Base-by-base conservation (phyloP, 2,329 filamentous ascomycete genomes). In the Proliferodiscus dingleyae region DNA sequence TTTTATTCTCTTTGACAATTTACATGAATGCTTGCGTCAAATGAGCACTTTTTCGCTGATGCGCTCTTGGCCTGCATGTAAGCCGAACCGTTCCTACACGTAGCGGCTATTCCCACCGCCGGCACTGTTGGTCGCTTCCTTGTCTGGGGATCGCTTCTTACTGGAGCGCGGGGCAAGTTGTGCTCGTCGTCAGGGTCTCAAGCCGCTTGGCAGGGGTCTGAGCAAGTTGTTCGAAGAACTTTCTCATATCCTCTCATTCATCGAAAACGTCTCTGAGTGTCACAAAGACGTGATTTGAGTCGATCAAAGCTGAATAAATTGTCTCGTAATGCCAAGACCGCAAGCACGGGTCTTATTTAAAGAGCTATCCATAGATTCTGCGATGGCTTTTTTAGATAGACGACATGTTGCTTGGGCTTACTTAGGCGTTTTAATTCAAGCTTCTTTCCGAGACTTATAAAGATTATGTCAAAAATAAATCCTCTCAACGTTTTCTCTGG, bases 401-500 rank as follows among this genome's bases (percentile, higher is more conserved):
- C n/a, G n/a, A n/a, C n/a, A n/a, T n/a, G n/a, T n/a, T n/a, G n/a
- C n/a, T n/a, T n/a, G n/a, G n/a, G n/a, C n/a, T n/a, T n/a, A n/a
- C n/a, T n/a, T n/a, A n/a, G n/a, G n/a, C n/a, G n/a, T 8, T 30
- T 8, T 41, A 16, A 13, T 7, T 7, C 13, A 13, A 28, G 26
- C 26, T 13, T 28, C 13, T 13, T 28, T 13, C 7, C n/a, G 30
- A 18, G 4, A 6, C 16, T 15, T 18, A 21, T 16, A 28, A 47
- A n/a, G n/a, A n/a, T n/a, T n/a, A n/a, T 47, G 45, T 19, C 45
- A 4, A 13, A n/a, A 8, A 10, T 11, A 8, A 49, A 49, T 21
- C 39, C 32, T 2, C 34, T 43, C 28, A 83, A 83, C 56, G 72
- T 81, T 9, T 83, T 76, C 60, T 73, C 67, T 30, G 80, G 80